These are phyloP conservation scores for Chionographis japonica DNA, from an alignment of 106 monocot species.

Conservation along the genomic window DNA sequence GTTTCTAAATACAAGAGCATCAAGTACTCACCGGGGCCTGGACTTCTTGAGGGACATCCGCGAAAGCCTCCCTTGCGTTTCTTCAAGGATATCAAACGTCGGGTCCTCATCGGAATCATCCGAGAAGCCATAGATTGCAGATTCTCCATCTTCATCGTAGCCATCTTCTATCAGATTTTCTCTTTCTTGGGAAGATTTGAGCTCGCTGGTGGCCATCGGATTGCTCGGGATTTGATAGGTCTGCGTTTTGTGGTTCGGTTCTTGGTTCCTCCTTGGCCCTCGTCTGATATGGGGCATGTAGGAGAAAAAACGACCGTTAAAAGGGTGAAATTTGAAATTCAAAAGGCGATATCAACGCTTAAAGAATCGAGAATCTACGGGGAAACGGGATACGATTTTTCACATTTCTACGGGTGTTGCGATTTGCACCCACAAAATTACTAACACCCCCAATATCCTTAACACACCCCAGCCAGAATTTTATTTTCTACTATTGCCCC, in stretches of 20 bases:
- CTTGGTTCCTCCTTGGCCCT: not conserved
- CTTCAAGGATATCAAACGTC: conserved; percentile 42
- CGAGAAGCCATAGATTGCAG: not conserved
- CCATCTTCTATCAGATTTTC: not conserved
- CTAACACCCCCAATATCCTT: too few species aligned
- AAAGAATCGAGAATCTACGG: too few species aligned
- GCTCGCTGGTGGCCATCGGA: not conserved
- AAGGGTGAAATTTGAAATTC: too few species aligned
- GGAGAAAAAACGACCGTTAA: too few species aligned
- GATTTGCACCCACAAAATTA: too few species aligned
- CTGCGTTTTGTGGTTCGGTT: not conserved
- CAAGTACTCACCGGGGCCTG: conserved; percentile 25
- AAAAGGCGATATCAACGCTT: too few species aligned
- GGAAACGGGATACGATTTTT: too few species aligned
- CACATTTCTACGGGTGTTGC: too few species aligned
- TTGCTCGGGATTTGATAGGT: not conserved
- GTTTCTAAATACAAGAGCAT: not conserved
- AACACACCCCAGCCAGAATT: too few species aligned
- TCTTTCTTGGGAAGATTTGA: not conserved
- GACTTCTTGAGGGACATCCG: conserved; percentile 43
- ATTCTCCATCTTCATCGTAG: not conserved
- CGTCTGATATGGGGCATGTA: too few species aligned
- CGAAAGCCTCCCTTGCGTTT: conserved; percentile 28
- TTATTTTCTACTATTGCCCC: too few species aligned
- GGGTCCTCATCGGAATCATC: conserved; percentile 63